Conservation (phyloP, 2,329 filamentous ascomycete species). For the Trematosphaeria pertusa region DNA sequence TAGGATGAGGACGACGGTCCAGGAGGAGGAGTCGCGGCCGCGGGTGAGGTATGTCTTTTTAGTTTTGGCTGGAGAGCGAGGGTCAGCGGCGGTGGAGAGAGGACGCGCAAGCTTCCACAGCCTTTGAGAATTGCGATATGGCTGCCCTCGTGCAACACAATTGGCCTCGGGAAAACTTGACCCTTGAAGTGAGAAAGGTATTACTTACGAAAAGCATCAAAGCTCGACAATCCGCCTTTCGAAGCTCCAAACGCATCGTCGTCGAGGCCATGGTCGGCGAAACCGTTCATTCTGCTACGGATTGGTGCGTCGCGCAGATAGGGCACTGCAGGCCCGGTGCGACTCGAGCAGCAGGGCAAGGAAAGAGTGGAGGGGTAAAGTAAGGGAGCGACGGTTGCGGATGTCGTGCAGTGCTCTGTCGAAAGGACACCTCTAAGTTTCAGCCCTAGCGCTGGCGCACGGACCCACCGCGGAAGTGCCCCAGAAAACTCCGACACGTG, state of each 20-base stretch:
- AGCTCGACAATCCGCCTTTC: slow-evolving; percentile 72
- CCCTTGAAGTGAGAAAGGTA: neutral
- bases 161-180: slow-evolving; percentile 3
- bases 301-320: slow-evolving; percentile 23
- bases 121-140: too few species aligned
- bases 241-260: slow-evolving; percentile 83
- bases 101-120: neutral
- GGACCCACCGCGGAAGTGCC: slow-evolving; percentile 28
- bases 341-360: slow-evolving; percentile 14
- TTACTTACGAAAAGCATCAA: slow-evolving; percentile 94
- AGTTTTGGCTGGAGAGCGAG: slow-evolving; percentile 75
- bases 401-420: slow-evolving; percentile 18
- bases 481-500: slow-evolving; percentile 23
- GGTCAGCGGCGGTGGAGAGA: slow-evolving; percentile 16
- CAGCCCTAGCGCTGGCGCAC: slow-evolving; percentile 26
- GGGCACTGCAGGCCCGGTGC: slow-evolving; percentile 37
- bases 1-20: slow-evolving; percentile 82
- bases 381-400: slow-evolving; percentile 25
- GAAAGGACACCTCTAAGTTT: slow-evolving; percentile 47
- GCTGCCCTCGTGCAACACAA: slow-evolving; percentile 3
- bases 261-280: slow-evolving; percentile 69
- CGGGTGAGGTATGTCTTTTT: slow-evolving; percentile 90
- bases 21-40: slow-evolving; percentile 87
- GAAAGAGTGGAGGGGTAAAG: slow-evolving; percentile 15
- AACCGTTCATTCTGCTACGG: slow-evolving; percentile 73